These are phyloP conservation scores for Rhododendron henanense DNA, from an alignment of 148 eudicot genomes.

Conservation along the genomic window DNA sequence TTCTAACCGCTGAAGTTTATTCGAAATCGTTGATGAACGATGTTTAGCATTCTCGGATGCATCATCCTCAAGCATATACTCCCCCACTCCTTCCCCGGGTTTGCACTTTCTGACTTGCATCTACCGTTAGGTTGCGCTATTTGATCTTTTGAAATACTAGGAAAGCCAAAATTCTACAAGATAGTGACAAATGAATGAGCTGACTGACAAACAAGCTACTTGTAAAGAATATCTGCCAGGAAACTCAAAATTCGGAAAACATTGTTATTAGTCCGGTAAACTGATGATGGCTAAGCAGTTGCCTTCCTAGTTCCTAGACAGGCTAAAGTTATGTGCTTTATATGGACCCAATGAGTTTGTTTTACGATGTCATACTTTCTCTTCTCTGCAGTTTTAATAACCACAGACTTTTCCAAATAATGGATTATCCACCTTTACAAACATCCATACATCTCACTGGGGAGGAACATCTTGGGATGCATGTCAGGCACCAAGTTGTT, in stretches of 20 bases:
- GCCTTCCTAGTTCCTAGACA: not conserved
- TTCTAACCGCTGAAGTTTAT: not conserved
- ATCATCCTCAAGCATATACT: not conserved
- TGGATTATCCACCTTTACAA: not conserved
- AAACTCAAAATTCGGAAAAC: not conserved
- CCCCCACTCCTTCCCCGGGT: not conserved
- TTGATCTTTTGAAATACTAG: not conserved
- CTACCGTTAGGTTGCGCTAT: no score
- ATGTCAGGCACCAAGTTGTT: not conserved
- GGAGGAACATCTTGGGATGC: not conserved
- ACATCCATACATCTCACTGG: not conserved
- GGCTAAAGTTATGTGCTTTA: not conserved
- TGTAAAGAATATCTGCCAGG: not conserved
- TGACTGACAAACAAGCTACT: not conserved
- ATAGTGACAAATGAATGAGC: not conserved
- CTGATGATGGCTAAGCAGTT: not conserved
- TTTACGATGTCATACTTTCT: not conserved
- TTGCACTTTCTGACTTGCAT: slow-evolving; percentile 2
- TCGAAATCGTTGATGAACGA: not conserved
- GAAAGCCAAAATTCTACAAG: not conserved
- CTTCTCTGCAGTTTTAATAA: not conserved
- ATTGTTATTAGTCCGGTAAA: not conserved
- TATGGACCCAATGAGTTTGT: not conserved
- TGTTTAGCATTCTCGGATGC: not conserved
- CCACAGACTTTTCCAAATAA: not conserved